Evolutionary conservation across 192 early-diverging fungal genomes (phyloP), one percentile per base, ranked within the genome.

Genomic region (Funneliformis mosseae): DNA sequence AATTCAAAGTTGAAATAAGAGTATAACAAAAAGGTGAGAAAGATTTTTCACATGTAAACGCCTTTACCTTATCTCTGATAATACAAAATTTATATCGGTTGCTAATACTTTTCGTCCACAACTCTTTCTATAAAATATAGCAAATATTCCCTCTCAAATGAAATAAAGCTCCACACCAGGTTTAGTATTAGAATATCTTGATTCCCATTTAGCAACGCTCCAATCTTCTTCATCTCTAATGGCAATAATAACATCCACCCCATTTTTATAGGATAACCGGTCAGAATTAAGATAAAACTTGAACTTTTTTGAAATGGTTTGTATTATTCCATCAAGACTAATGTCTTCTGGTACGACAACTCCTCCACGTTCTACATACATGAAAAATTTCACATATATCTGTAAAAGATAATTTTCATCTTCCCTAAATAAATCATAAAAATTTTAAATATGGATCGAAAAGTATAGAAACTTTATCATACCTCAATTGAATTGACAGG

Each of bases 141-240:
- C 12, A 48, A 48, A 48, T 48, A 48, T 48, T 14, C 14, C 5
- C 12, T 55, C 50, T 55, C 50, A 55, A 55, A 14, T 18, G 6
- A 55, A 55, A 55, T 55, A 55, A 55, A 55, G 50, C 1, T 55
- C 50, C 16, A 55, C 50, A 55, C 50, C 50, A 16, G 50, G 16
- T 21, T 21, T 55, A 0, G 0, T 33, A n/a, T 55, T 18, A 5
- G 50, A 55, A 55, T 55, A 16, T 55, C 21, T 55, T 55, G 16
- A 21, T 55, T 55, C 50, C 50, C 50, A 55, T 11, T 55, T 55
- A 7, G 69, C 48, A 11, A 70, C 45, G 10, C 25, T 48, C 74
- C 59, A 71, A 80, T 73, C 79, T 60, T 80, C 78, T 61, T 68
- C 71, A 73, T 73, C 71, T 73, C 23, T 73, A 27, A 73, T 33